Evolutionary conservation across 2,329 filamentous ascomycete species (phyloP).

Genomic region (Cryoendolithus antarcticus): DNA sequence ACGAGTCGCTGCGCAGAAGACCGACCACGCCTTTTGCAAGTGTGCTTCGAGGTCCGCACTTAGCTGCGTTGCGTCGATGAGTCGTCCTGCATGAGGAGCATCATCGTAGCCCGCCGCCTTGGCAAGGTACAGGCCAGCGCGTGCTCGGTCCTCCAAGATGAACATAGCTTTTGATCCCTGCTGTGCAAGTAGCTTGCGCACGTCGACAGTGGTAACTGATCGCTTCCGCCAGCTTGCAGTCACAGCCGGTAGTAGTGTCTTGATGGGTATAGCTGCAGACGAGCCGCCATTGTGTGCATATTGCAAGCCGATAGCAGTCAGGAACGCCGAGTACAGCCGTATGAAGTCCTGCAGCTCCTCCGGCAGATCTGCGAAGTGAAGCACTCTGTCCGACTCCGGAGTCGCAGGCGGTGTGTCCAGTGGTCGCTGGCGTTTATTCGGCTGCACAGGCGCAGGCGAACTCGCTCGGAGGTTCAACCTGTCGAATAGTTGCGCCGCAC

Average conservation of each 20-base stretch:
- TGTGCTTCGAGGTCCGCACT: slow-evolving; percentile 39
- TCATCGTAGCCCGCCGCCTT: slow-evolving; percentile 4
- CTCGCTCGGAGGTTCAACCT: slow-evolving; percentile 18
- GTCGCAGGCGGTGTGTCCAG: slow-evolving; percentile 23
- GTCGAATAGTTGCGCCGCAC: slow-evolving; percentile 22
- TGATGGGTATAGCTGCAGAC: slow-evolving; percentile 28
- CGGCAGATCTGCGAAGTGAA: slow-evolving; percentile 22
- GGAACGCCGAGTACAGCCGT: slow-evolving; percentile 35
- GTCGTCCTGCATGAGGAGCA: no score
- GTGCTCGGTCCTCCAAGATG: slow-evolving; percentile 17
- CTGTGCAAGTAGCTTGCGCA: slow-evolving; percentile 33
- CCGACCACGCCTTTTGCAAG: slow-evolving; percentile 34
- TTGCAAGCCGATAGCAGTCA: slow-evolving; percentile 37
- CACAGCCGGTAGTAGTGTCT: slow-evolving; percentile 27
- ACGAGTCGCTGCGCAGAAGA: slow-evolving; percentile 24
- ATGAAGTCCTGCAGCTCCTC: slow-evolving; percentile 31
- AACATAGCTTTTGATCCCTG: slow-evolving; percentile 11
- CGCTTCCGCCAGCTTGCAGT: slow-evolving; percentile 35
- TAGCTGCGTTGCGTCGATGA: slow-evolving; percentile 25
- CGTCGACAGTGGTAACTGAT: slow-evolving; percentile 32
- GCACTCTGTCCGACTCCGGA: slow-evolving; percentile 12
- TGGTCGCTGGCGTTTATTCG: slow-evolving; percentile 9
- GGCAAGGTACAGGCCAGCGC: slow-evolving; percentile 16
- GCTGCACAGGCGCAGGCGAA: slow-evolving; percentile 9
- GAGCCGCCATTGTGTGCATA: slow-evolving; percentile 37